Evolutionary conservation across 257 asterid species (phyloP).

Genomic region (Rhazya stricta): DNA sequence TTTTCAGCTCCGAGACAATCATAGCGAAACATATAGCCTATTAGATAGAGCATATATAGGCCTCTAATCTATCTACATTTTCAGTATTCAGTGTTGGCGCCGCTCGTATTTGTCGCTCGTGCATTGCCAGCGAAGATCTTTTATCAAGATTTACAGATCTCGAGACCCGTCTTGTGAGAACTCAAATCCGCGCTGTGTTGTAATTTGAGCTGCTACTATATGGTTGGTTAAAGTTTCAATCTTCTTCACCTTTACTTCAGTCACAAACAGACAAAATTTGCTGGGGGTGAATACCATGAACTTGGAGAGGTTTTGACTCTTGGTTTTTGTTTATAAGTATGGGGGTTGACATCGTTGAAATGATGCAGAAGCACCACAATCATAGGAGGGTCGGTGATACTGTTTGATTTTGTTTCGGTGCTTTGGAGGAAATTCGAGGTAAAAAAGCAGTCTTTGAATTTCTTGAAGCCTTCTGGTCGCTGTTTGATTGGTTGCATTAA

Average conservation of each 20-base stretch:
- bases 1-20: constrained; percentile 8
- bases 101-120: constrained; percentile 56
- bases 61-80: constrained; percentile 16
- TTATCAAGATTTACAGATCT: constrained; percentile 39
- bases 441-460: constrained; percentile 10
- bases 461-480: constrained; percentile 16
- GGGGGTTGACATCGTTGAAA: constrained; percentile 26
- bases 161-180: constrained; percentile 27
- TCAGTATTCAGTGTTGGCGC: constrained; percentile 38
- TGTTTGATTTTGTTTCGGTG: constrained; percentile 46
- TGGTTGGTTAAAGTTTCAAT: background rate
- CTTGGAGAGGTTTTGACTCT: constrained; percentile 24
- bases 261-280: constrained; percentile 25
- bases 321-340: constrained; percentile 15
- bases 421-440: constrained; percentile 48
- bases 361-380: constrained; percentile 41
- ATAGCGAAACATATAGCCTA: constrained; percentile 17
- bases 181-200: background rate
- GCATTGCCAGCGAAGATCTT: constrained; percentile 22
- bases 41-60: constrained; percentile 12
- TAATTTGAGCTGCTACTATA: background rate
- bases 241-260: constrained; percentile 42
- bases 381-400: constrained; percentile 63
- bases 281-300: constrained; percentile 48
- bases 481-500: constrained; percentile 25